A percentile compares a stretch with the other conserved stretches of the same genome.
phyloP scores from a whole-genome alignment of 306 rosid genomes.

The Trifolium repens region DNA sequence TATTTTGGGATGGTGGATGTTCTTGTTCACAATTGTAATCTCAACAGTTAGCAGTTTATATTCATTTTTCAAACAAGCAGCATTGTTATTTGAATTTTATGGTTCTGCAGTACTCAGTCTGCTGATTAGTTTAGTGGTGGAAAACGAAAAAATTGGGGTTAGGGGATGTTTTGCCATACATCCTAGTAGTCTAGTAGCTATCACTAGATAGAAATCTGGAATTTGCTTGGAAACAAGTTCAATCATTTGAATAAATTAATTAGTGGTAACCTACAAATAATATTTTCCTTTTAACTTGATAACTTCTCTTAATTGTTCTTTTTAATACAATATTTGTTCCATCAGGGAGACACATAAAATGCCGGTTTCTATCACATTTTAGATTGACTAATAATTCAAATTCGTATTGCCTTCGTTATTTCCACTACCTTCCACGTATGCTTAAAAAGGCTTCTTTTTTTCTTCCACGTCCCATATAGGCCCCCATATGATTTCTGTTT shows the following conservation, averaged over 20 bases:
- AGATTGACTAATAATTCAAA: not conserved
- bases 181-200: not conserved
- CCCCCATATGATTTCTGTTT: not conserved
- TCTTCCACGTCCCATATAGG: not conserved
- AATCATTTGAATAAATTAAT: no score
- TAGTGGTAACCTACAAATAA: not conserved
- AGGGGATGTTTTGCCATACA: not conserved
- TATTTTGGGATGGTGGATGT: not conserved
- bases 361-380: not conserved
- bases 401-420: not conserved
- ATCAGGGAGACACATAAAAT: not conserved
- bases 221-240: not conserved
- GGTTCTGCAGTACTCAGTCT: not conserved
- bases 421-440: not conserved
- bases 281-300: not conserved
- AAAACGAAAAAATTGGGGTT: not conserved
- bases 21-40: not conserved
- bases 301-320: not conserved
- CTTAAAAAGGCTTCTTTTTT: not conserved
- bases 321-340: not conserved
- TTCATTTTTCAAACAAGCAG: not conserved
- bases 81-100: not conserved
- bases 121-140: not conserved
- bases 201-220: not conserved
- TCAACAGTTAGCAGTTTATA: not conserved